Percentiles rank a stretch among this genome's conserved stretches.
Evolutionary conservation across 2,329 filamentous ascomycete species (phyloP).

Genomic region (Uncinocarpus reesii): DNA sequence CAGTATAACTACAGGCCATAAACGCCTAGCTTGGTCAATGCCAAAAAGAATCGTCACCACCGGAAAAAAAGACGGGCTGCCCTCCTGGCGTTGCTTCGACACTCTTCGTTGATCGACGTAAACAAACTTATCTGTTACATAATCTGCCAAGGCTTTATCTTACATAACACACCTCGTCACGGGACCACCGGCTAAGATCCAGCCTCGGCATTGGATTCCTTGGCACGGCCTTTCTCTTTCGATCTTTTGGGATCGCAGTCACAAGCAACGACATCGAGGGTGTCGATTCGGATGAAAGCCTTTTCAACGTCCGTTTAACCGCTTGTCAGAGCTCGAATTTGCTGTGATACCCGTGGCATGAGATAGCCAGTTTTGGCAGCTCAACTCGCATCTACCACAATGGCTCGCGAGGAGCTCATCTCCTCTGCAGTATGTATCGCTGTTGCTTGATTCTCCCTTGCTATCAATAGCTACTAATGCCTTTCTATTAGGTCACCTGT

Average conservation of each 20-base stretch:
- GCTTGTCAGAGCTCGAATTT: not conserved
- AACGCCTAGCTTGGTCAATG: not conserved
- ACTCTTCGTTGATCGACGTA: too few relatives aligned
- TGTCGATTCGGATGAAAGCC: not conserved
- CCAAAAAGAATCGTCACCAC: not conserved
- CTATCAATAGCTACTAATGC: constrained; percentile 20
- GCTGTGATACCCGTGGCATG: not conserved
- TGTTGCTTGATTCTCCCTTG: constrained; percentile 21
- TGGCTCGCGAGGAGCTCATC: constrained; percentile 90
- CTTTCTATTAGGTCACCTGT: constrained; percentile 41
- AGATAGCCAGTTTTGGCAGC: not conserved
- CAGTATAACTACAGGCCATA: not conserved
- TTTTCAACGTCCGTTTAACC: too few relatives aligned
- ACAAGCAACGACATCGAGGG: not conserved
- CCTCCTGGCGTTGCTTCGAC: not conserved
- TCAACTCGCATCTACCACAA: constrained; percentile 41
- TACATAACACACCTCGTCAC: constrained; percentile 25
- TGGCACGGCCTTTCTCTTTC: constrained; percentile 2
- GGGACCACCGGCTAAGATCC: constrained; percentile 23
- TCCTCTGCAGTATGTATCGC: constrained; percentile 58
- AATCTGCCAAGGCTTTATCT: constrained; percentile 8
- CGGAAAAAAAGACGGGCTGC: not conserved
- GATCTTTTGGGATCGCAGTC: not conserved
- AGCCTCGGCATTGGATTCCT: constrained; percentile 16
- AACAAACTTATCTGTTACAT: constrained; percentile 7